A percentile compares a stretch with the other conserved stretches of the same genome.
These are phyloP conservation scores for Aspergillus coremiiformis DNA, from an alignment of 495 filamentous ascomycete genomes.

Conservation along the genomic window DNA sequence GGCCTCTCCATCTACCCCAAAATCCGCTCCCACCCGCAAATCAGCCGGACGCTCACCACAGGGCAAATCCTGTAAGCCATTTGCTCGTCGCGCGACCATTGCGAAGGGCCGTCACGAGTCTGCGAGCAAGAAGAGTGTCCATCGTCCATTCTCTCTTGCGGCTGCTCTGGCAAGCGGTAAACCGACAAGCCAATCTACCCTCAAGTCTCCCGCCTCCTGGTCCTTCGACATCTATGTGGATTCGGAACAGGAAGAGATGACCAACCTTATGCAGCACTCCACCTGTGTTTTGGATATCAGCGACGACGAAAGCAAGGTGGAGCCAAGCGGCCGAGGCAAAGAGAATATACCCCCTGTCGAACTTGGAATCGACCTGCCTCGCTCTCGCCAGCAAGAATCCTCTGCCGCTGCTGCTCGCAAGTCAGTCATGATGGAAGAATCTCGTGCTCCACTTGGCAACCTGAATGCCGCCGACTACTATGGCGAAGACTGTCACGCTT, in stretches of 20 bases:
- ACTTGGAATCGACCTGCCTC: constrained; percentile 27
- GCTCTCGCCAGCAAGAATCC: constrained; percentile 22
- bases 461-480: constrained; percentile 69
- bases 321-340: constrained; percentile 60
- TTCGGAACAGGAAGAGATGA: constrained; percentile 76
- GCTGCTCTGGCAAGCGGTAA: constrained; percentile 53
- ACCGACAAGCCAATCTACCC: constrained; percentile 26
- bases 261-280: constrained; percentile 85
- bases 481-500: constrained; percentile 56
- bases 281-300: constrained; percentile 79
- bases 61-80: constrained; percentile 27
- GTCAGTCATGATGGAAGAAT: constrained; percentile 40
- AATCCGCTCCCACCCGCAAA: constrained; percentile 26
- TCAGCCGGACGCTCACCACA: constrained; percentile 38
- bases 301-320: constrained; percentile 43
- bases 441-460: constrained; percentile 62
- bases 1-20: constrained; percentile 30
- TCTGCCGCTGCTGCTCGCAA: constrained; percentile 26
- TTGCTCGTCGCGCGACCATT: constrained; percentile 32
- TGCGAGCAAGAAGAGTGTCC: constrained; percentile 30
- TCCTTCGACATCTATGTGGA: constrained; percentile 95
- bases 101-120: constrained; percentile 48
- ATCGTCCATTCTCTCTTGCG: constrained; percentile 67
- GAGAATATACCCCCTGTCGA: constrained; percentile 71
- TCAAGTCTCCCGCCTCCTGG: constrained; percentile 60